Percentiles rank a stretch among this genome's conserved stretches.
These are phyloP conservation scores for Ceratocystis alfenasii DNA, from an alignment of 2,329 filamentous ascomycete species.

Conservation along the genomic window DNA sequence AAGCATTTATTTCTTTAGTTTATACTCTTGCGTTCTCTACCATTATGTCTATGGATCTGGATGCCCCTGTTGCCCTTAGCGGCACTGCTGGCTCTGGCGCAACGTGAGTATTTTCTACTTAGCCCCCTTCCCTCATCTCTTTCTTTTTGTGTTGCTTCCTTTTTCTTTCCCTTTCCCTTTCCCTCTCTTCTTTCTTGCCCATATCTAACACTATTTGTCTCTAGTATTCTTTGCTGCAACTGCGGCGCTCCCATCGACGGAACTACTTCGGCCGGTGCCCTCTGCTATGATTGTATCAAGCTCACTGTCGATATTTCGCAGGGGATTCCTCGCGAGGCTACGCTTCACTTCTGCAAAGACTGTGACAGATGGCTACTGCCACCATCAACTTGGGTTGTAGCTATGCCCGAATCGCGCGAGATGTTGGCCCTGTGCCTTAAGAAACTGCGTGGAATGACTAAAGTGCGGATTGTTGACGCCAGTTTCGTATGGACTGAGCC, in stretches of 20 bases:
- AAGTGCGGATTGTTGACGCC: constrained; percentile 89
- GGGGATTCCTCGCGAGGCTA: constrained; percentile 82
- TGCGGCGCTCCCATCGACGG: constrained; percentile 94
- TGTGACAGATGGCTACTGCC: constrained; percentile 90
- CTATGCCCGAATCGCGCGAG: constrained; percentile 77
- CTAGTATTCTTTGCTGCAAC: constrained; percentile 91
- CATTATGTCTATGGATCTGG: constrained; percentile 35
- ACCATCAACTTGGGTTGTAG: constrained; percentile 74
- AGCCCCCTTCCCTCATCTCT: neutral
- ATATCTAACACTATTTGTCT: neutral
- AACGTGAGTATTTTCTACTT: constrained; percentile 31
- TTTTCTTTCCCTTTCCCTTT: neutral
- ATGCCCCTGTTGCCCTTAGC: constrained; percentile 34
- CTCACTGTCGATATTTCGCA: constrained; percentile 85
- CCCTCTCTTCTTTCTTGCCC: constrained; percentile 12
- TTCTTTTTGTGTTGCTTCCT: neutral
- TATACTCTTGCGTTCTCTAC: neutral
- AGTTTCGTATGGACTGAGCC: constrained; percentile 98
- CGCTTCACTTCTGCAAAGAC: constrained; percentile 81
- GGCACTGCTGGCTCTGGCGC: constrained; percentile 28
- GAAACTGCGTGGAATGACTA: constrained; percentile 73
- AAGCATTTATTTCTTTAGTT: neutral
- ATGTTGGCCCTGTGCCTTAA: constrained; percentile 82
- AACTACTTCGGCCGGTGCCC: constrained; percentile 69
- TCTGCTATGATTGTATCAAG: constrained; percentile 94